phyloP scores from a whole-genome alignment of 805 yeast species.

The Kodamaea kakaduensis region DNA sequence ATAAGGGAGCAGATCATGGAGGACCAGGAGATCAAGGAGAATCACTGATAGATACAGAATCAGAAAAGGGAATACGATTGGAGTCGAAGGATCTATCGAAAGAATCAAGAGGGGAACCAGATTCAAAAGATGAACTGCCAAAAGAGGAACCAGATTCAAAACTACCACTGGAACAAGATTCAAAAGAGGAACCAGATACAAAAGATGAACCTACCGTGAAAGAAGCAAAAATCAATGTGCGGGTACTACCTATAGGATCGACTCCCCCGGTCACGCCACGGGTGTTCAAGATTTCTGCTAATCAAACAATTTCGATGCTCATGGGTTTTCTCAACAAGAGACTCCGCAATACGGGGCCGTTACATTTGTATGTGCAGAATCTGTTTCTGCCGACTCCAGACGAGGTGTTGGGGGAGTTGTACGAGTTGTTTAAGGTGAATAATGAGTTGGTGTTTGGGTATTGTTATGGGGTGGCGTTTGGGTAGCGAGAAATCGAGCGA shows the following conservation, averaged over 20 bases:
- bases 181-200: not conserved
- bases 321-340: slow-evolving; percentile 42
- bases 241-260: slow-evolving; percentile 62
- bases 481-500: slow-evolving; percentile 11
- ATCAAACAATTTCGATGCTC: slow-evolving; percentile 46
- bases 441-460: slow-evolving; percentile 37
- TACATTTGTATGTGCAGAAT: slow-evolving; percentile 36
- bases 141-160: not conserved
- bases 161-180: not conserved
- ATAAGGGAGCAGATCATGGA: no score
- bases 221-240: slow-evolving; percentile 37
- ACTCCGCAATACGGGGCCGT: slow-evolving; percentile 16
- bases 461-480: slow-evolving; percentile 40
- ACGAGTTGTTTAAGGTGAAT: slow-evolving; percentile 25
- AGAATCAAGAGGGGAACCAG: slow-evolving; percentile 1
- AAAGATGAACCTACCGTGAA: no score
- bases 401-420: slow-evolving; percentile 33
- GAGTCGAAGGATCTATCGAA: no score
- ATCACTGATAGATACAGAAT: no score
- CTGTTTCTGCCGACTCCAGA: slow-evolving; percentile 42
- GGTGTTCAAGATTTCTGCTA: slow-evolving; percentile 45
- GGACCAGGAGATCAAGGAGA: no score
- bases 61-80: no score
- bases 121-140: no score
- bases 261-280: slow-evolving; percentile 47